Conservation (phyloP, 2,329 filamentous ascomycete genomes). For the Septoria linicola region DNA sequence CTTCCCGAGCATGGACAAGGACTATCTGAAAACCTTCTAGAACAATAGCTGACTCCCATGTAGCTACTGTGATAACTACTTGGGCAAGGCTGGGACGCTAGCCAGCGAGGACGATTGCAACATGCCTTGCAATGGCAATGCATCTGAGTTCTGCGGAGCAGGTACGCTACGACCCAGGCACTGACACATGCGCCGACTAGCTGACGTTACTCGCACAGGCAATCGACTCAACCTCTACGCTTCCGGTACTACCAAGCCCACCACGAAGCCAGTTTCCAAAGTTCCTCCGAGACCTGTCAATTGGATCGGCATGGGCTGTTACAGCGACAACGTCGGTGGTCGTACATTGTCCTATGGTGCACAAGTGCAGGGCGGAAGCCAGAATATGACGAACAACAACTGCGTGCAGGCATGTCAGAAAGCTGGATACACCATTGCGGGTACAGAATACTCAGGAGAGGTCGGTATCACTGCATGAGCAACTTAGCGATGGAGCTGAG, state of each 20-base stretch:
- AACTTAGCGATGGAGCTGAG: neutral
- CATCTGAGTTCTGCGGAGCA: constrained; percentile 34
- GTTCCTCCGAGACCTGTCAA: constrained; percentile 24
- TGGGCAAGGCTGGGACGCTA: constrained; percentile 23
- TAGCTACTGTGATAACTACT: constrained; percentile 35
- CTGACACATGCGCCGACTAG: no score
- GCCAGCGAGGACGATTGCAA: constrained; percentile 29
- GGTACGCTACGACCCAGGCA: constrained; percentile 2
- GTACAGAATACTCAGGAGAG: constrained; percentile 27
- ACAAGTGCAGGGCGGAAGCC: constrained; percentile 17
- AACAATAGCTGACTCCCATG: no score
- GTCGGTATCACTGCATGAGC: neutral
- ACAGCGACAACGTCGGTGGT: constrained; percentile 24
- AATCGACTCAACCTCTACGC: constrained; percentile 31
- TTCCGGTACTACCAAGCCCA: constrained; percentile 24
- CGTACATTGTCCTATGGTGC: constrained; percentile 25
- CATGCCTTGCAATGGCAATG: constrained; percentile 34
- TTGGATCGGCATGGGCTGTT: constrained; percentile 31
- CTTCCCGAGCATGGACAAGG: no score
- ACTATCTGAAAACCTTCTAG: no score
- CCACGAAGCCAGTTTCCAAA: constrained; percentile 23
- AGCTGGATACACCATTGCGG: constrained; percentile 25
- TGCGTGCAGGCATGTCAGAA: constrained; percentile 24
- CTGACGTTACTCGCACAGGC: constrained; percentile 13
- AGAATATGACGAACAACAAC: constrained; percentile 28